Conservation (phyloP, 2,329 filamentous ascomycete genomes). For the Trichoderma arundinaceum region DNA sequence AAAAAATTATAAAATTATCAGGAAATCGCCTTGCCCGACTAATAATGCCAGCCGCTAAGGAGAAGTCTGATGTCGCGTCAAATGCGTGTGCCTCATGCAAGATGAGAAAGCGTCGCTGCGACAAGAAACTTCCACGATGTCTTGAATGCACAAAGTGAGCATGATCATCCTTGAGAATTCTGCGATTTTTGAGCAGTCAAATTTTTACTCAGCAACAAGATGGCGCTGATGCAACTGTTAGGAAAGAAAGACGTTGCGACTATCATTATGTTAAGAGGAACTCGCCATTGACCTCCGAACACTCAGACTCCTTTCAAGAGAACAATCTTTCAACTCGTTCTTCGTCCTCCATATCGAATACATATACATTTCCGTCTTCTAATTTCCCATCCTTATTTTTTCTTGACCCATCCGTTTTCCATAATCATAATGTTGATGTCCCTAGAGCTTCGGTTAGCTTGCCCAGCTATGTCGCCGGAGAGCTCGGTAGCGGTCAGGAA, state of each 20-base stretch:
- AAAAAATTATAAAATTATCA: neutral
- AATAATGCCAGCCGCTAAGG: neutral
- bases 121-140: slow-evolving; percentile 14
- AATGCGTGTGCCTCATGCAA: slow-evolving; percentile 12
- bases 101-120: slow-evolving; percentile 16
- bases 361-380: neutral
- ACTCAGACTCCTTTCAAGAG: slow-evolving; percentile 2
- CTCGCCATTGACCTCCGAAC: neutral
- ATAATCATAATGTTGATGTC: slow-evolving; percentile 7
- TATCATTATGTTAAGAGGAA: slow-evolving; percentile 14
- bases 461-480: slow-evolving; percentile 10
- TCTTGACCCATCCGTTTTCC: slow-evolving; percentile 18
- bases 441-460: neutral
- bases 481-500: slow-evolving; percentile 2
- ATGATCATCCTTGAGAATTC: too few relatives aligned
- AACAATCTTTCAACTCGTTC: slow-evolving; percentile 2
- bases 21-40: neutral
- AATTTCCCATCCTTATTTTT: slow-evolving; percentile 18
- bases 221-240: neutral
- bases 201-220: rapidly evolving
- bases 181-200: too few relatives aligned
- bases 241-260: slow-evolving; percentile 8
- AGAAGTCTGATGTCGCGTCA: neutral
- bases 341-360: neutral
- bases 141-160: slow-evolving; percentile 13